Base-by-base conservation (phyloP, 225 moss, liverwort and hornwort species). In the Sphagnum tenellum region DNA sequence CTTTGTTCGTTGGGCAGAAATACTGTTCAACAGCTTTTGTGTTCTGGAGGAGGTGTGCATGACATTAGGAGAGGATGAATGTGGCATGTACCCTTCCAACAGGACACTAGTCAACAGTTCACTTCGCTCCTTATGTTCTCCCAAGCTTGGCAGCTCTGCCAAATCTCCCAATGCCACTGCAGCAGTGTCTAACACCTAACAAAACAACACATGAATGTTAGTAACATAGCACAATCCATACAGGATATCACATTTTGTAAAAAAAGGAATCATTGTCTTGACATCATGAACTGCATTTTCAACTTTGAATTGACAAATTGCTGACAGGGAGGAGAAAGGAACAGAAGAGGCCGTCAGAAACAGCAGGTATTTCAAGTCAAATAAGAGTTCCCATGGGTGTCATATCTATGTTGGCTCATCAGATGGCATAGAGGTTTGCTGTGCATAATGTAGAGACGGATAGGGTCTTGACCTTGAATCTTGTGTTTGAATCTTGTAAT, bases 61-160 rank as follows among this genome's bases (percentile, higher is more conserved):
- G 70, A 67, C 57, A 51, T 79, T 69, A 45, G 75, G 70, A 12
- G 81, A 55, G 54, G 80, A 81, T 13, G 95, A 86, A 61, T 86
- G 78, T 48, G 88, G 88, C 64, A 71, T 81, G 66, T 88, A 88
- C 69, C 89, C 89, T 72, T 93, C 87, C 64, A 98, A 75, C 49
- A 93, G 79, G 13, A 90, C 89, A 63, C 65, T 79, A n/a, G 86
- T 93, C 56, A 98, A 86, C 12, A 87, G 78, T 67, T 98, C 98
- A 49, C 98, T 93, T 47, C 90, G 78, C 67, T 89, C 89, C 75
- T 98, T 93, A 81, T 91, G 93, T 64, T 89, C 89, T 60, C 98
- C 98, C 60, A 98, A 81, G 60, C 90, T 91, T 12, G 98, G 90
- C 59, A 98, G 73, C 86, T 98, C 98, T 75, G 90, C 98, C 59